Percentiles rank a stretch among this genome's conserved stretches.
Evolutionary conservation across 2,329 filamentous ascomycete species (phyloP).

Genomic region (Arachnopeziza araneosa): DNA sequence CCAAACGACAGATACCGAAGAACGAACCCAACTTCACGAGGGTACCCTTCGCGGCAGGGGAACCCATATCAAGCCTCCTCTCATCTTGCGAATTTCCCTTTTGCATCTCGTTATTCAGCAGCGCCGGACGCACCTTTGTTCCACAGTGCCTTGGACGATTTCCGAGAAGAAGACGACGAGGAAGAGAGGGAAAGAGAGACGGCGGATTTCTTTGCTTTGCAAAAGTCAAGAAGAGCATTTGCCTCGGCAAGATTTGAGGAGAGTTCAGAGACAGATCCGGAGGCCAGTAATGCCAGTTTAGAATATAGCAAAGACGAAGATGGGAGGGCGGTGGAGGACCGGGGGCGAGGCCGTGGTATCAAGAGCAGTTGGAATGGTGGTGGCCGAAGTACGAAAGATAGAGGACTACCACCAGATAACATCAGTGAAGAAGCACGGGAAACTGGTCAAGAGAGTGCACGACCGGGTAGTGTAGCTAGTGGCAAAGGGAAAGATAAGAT

Average conservation of each 20-base stretch:
- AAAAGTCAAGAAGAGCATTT: constrained; percentile 83
- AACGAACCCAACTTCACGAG: constrained; percentile 24
- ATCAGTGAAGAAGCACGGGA: constrained; percentile 33
- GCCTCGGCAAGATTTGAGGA: constrained; percentile 78
- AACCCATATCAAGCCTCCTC: constrained; percentile 75
- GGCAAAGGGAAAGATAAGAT: constrained; percentile 59
- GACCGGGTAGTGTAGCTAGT: constrained; percentile 24
- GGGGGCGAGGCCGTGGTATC: constrained; percentile 44
- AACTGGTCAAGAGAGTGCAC: constrained; percentile 24
- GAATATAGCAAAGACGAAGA: constrained; percentile 47
- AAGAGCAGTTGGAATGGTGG: constrained; percentile 59
- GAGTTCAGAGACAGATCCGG: constrained; percentile 76
- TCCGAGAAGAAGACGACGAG: constrained; percentile 88
- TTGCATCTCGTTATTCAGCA: constrained; percentile 68
- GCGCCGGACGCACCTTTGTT: constrained; percentile 85
- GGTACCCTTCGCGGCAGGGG: constrained; percentile 37
- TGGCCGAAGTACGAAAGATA: constrained; percentile 25
- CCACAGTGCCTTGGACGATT: constrained; percentile 84
- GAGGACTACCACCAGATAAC: constrained; percentile 22
- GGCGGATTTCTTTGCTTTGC: constrained; percentile 88
- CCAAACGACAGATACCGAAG: constrained; percentile 27
- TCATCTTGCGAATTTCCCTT: constrained; percentile 55
- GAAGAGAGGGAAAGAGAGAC: constrained; percentile 85
- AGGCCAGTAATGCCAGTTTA: constrained; percentile 52
- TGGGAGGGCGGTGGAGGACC: constrained; percentile 40